Evolutionary conservation across 2,329 filamentous ascomycete genomes (phyloP).

Genomic region (Ceratocystis papillata): DNA sequence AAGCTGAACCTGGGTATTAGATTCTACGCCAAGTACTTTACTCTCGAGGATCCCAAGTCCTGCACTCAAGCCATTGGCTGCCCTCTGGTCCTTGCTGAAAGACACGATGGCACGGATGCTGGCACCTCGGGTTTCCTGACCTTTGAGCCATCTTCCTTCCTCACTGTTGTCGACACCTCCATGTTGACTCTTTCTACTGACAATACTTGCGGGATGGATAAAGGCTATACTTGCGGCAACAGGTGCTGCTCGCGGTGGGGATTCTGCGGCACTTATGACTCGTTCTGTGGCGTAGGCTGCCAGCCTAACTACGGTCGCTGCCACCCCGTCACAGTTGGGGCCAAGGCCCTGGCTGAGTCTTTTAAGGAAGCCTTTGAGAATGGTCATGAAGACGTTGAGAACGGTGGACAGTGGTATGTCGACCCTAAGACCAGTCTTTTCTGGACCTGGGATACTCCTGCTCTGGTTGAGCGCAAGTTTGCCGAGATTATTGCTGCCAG

Average conservation of each 20-base stretch:
- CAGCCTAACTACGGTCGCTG: too few species aligned
- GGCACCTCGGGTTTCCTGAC: background rate
- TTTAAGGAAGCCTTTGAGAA: constrained; percentile 45
- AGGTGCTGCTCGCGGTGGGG: too few species aligned
- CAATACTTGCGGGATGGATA: too few species aligned
- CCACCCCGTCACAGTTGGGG: too few species aligned
- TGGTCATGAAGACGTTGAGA: constrained; percentile 45
- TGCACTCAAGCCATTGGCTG: constrained; percentile 41
- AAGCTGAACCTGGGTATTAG: constrained; percentile 54
- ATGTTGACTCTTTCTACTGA: too few species aligned
- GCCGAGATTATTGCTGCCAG: constrained; percentile 45
- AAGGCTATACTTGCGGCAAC: too few species aligned
- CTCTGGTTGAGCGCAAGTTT: constrained; percentile 52
- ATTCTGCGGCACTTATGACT: too few species aligned
- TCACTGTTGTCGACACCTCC: background rate
- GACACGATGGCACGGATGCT: too few species aligned
- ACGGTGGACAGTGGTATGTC: constrained; percentile 59
- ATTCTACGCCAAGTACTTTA: constrained; percentile 58
- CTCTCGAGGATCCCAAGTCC: constrained; percentile 35
- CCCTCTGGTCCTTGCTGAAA: constrained; percentile 43
- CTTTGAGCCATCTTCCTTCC: background rate
- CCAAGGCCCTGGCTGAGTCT: constrained; percentile 31
- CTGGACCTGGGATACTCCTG: constrained; percentile 63
- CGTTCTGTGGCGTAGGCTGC: too few species aligned
- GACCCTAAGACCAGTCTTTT: constrained; percentile 49